Evolutionary conservation across 257 asterid species (phyloP).

Genomic region (Linaria vulgaris): DNA sequence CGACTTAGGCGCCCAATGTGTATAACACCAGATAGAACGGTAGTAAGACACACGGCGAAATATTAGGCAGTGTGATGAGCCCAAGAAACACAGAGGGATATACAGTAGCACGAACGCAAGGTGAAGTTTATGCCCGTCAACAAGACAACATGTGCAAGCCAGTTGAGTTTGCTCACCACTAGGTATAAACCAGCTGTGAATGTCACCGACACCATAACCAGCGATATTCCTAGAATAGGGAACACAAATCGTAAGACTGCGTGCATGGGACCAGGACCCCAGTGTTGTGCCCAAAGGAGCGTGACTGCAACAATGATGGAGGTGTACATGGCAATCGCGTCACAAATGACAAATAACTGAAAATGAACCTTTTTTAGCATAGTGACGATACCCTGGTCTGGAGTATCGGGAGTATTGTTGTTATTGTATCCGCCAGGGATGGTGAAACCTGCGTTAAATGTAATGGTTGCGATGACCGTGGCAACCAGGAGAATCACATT

Average conservation of each 20-base stretch:
- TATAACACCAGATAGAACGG: constrained; percentile 42
- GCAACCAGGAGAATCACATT: constrained; percentile 49
- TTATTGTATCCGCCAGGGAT: constrained; percentile 52
- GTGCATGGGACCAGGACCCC: constrained; percentile 37
- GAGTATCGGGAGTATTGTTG: neutral
- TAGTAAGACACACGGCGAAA: constrained; percentile 40
- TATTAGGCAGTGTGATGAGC: constrained; percentile 26
- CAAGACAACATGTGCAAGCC: constrained; percentile 45
- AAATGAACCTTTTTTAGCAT: constrained; percentile 41
- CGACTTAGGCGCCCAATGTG: constrained; percentile 33
- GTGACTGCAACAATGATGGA: constrained; percentile 42
- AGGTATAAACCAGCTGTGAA: constrained; percentile 45
- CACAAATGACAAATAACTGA: constrained; percentile 44
- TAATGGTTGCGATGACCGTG: constrained; percentile 49
- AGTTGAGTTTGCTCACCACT: constrained; percentile 47
- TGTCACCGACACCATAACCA: constrained; percentile 45
- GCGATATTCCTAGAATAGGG: constrained; percentile 48
- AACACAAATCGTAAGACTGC: constrained; percentile 38
- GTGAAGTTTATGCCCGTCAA: constrained; percentile 36
- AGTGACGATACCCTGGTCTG: constrained; percentile 45
- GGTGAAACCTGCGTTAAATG: constrained; percentile 51
- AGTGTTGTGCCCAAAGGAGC: constrained; percentile 56
- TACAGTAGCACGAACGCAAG: constrained; percentile 25
- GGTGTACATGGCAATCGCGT: constrained; percentile 50
- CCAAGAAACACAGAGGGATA: constrained; percentile 39